Base-by-base conservation (phyloP, 768 basidiomycete species). In the Daedaleopsis sinensis region DNA sequence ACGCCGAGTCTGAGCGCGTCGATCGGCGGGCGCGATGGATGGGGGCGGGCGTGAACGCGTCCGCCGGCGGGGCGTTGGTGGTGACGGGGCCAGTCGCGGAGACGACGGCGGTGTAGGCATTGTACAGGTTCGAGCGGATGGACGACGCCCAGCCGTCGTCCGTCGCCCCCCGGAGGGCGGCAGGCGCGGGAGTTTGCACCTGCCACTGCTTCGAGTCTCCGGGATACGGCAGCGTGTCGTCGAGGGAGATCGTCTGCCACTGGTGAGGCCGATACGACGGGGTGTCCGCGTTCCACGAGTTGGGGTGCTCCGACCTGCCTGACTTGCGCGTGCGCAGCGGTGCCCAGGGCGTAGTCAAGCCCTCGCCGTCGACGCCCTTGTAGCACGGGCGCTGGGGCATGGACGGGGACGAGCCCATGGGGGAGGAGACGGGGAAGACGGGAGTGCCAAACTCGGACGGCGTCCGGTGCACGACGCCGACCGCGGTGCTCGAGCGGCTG, bases 61-160 rank as follows among this genome's bases (percentile, higher is more conserved):
- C 63, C 12, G 52, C 56, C 1, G 55, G 10, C 1, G 61, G 44
- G n/a, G 49, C 15, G 47, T 49, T 24, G 19, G 19, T 42, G 10
- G 39, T 42, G 39, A 11, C 39, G 9, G 50, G 10, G 13, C 1
- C n/a, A 16, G 21, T 24, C 24, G 47, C 13, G 23, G 47, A 27
- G 43, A 81, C 78, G 52, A 85, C 80, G 1, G 79, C 74, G 65
- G 80, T 82, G 65, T 85, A 78, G 6, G 81, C 82, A 56, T 77
- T 77, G 54, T 80, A 77, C 12, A 85, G 68, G 38, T 80, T 80
- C 18, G 78, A 77, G 59, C 70, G 77, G 65, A 84, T 52, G 23
- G 77, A 74, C 18, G 72, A 65, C 11, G 77, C 76, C 83, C 83
- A 83, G 23, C 77, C 71, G 8, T 76, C 77, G 3, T 43, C 48